Evolutionary conservation across 2,329 filamentous ascomycete genomes (phyloP), one percentile per base, ranked within the genome.

Genomic region (Calonectria pteridis): DNA sequence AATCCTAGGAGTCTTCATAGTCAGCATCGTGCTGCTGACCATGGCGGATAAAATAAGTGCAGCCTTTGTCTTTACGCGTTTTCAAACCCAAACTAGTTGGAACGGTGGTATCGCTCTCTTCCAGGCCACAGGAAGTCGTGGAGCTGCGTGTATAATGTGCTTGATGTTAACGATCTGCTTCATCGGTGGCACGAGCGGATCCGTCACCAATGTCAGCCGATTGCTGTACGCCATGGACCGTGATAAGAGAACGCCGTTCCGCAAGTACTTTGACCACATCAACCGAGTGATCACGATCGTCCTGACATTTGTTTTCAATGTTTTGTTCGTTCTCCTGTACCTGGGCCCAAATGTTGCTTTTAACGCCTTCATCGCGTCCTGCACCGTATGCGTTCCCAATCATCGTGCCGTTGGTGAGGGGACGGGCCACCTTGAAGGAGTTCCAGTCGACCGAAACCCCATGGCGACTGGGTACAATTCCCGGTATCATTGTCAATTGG

Each of bases 81-180:
- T 87, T n/a, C n/a, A 37, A 20, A 89, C 89, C 73, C 82, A 83
- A 35, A 86, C 84, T 2, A 85, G 86, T 1, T 88, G 86, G 86
- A 80, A 82, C 1, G 84, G 87, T 65, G 87, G 86, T 0, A 79
- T 88, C 11, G 82, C 87, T 0, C 84, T 87, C 67, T 81, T 85
- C 7, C 86, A 87, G 72, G 84, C 83, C 0, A 88, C 86, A 0
- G 80, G 82, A 2, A 87, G 79, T 31, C 82, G 84, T 1, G 84
- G 82, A 0, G 86, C 81, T 0, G 83, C 86, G 0, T 85, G 85
- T 16, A 75, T 88, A 6, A 69, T 88, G 18, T 84, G 83, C 23
- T 77, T 88, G n/a, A 83, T 86, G 77, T 75, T 88, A 0, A 82
- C 82, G 0, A 77, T 88, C 0, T 87, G 86, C 73, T 88, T 88